These are phyloP conservation scores for Vitis hybrid DNA, from an alignment of 177 flowering plant species.

Conservation along the genomic window DNA sequence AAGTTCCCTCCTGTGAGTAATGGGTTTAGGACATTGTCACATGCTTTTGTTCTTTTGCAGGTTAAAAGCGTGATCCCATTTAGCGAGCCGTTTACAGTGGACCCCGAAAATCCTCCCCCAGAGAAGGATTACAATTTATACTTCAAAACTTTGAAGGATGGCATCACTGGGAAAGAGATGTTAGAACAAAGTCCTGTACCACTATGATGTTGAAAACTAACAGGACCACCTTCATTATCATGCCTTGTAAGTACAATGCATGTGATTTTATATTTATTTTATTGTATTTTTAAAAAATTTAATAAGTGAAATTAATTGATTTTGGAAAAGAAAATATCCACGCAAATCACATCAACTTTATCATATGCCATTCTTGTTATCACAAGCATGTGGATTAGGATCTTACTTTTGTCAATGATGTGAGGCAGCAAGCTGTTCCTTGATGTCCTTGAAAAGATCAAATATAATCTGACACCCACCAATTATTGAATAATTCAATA, in stretches of 20 bases:
- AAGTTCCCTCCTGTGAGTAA: neutral
- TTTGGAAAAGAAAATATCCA: too few species aligned
- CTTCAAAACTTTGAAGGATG: conserved; percentile 78
- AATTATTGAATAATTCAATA: too few species aligned
- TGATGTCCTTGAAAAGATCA: too few species aligned
- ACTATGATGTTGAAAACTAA: conserved; percentile 30
- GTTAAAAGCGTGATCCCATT: conserved; percentile 89
- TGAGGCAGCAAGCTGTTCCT: too few species aligned
- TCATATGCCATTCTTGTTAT: too few species aligned
- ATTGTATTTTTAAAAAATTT: too few species aligned
- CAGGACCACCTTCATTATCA: neutral
- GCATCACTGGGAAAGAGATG: conserved; percentile 83
- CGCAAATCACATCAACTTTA: too few species aligned
- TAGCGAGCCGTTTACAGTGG: conserved; percentile 81
- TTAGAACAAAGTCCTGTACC: conserved; percentile 51
- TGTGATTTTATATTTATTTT: neutral
- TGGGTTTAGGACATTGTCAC: neutral
- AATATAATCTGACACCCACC: too few species aligned
- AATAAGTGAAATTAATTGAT: too few species aligned
- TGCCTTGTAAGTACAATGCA: conserved; percentile 8
- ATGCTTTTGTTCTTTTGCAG: conserved; percentile 35
- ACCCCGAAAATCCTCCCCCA: conserved; percentile 91
- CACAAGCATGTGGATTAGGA: too few species aligned
- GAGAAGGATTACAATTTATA: conserved; percentile 86
- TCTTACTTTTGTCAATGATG: too few species aligned